Evolutionary conservation across 768 basidiomycete genomes (phyloP), one percentile per base, ranked within the genome.

Genomic region (Suillus plorans): DNA sequence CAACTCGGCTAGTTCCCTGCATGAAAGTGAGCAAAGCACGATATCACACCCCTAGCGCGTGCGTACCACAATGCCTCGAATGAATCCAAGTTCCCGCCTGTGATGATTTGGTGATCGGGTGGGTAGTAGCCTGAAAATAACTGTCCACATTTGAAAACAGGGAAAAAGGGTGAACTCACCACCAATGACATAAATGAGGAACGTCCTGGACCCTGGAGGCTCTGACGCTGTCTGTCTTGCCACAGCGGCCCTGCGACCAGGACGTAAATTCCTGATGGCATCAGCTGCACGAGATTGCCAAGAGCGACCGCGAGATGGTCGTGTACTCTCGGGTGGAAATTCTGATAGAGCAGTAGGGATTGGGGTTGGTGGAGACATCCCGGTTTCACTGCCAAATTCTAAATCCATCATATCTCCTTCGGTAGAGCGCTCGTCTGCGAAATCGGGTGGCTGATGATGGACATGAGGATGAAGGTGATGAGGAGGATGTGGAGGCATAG

Each of bases 181-280:
- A 60, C 92, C 91, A 73, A 94, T 92, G 66, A 96, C 94, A 77
- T 94, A 95, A 63, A 96, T 94, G 75, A 95, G 80, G 77, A 95
- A 95, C 20, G 92, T 95, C 68, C 92, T 78, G 53, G 87, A 87
- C 20, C 77, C 78, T 12, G 69, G 67, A 8, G 65, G 20, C 25
- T 70, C 71, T 68, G 42, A 66, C 69, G 59, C 72, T 68, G 34
- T 66, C 66, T 2, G 74, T 62, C 44, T 73, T 71, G 65, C 64
- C 34, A 66, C 63, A 41, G 71, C 56, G 13, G 70, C 69, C 44
- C 67, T 71, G 60, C 72, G 66, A 10, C 80, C 80, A 55, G 82
- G 77, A 34, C 85, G 75, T 67, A 89, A 71, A 70, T 83, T 86
- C 57, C 88, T 80, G 39, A 90, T 72, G 5, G 86, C 85, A 66